Base-by-base conservation (phyloP, 140 eudicot species). In the Erigeron philadelphicus region DNA sequence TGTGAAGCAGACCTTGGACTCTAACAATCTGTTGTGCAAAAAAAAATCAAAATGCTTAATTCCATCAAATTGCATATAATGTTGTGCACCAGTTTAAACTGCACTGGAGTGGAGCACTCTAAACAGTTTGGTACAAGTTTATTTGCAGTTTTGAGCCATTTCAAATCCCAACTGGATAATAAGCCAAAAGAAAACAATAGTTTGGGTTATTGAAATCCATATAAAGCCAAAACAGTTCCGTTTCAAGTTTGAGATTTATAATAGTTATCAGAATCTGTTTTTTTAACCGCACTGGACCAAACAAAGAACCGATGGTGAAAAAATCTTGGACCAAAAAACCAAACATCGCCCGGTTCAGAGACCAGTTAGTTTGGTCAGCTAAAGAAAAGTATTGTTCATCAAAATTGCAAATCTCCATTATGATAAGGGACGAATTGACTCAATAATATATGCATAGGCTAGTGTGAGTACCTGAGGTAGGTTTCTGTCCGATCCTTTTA, bases 401-500 rank as follows among this genome's bases (percentile, higher is more conserved):
- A 64, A 17, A 68, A 52, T 42, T 31, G 72, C 35, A 68, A 43
- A 11, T 12, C 10, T 44, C 66, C 16, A 8, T 50, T 50, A 50
- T 50, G 57, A 7, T 60, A 66, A 72, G 50, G 61, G 21, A 75
- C 60, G 57, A 66, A 60, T 17, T 52, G 47, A 45, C 31, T 67
- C 69, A 71, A 55, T 2, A 11, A 71, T 3, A 58, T 62, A 58
- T n/a, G 46, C 2, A 78, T 5, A 61, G 53, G 54, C 17, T 19
- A 5, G 8, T 21, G 42, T 40, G 17, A 12, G 63, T 18, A 94
- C 99, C 99, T 94, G 99, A 11, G 99, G 99, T 74, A 94, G 76
- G 79, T 85, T 85, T 76, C 97, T 85, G 80, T 94, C 99, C 49
- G 99, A 94, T 77, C 99, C 99, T 72, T 94, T 94, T 50, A 94